These are phyloP conservation scores for Tetrapisispora fleetii DNA, from an alignment of 805 yeast genomes.

Conservation along the genomic window DNA sequence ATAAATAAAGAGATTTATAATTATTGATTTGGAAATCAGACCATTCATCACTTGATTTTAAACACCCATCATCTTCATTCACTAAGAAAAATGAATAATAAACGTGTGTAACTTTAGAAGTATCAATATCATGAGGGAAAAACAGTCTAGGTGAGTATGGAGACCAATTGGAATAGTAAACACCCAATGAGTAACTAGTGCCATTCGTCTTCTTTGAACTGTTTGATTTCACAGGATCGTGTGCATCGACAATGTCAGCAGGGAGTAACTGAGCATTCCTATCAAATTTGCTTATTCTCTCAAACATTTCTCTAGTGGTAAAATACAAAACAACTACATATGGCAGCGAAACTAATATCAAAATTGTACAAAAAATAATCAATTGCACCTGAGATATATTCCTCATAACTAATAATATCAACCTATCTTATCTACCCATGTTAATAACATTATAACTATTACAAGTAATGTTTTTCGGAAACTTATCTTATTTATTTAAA, in stretches of 20 bases:
- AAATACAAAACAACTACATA: no score
- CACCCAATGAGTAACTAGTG: constrained; percentile 19
- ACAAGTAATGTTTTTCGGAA: neutral
- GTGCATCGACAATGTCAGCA: no score
- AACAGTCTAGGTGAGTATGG: constrained; percentile 51
- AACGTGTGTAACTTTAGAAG: constrained; percentile 48
- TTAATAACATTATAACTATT: no score
- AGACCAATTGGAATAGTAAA: constrained; percentile 56
- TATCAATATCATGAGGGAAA: constrained; percentile 53
- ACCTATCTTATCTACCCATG: neutral
- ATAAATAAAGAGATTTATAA: constrained; percentile 11
- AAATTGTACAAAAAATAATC: no score
- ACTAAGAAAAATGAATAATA: constrained; percentile 70
- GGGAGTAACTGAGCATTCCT: no score
- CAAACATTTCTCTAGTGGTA: no score
- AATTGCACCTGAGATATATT: no score
- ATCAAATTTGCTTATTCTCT: no score
- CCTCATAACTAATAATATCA: neutral
- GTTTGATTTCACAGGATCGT: neutral
- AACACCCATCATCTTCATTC: constrained; percentile 41
- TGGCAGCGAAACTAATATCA: no score
- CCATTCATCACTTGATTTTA: constrained; percentile 52
- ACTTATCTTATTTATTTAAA: neutral
- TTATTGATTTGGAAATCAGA: constrained; percentile 44
- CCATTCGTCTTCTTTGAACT: neutral